Evolutionary conservation across 2,329 filamentous ascomycete genomes (phyloP).

Genomic region (Calonectria ilicicola): DNA sequence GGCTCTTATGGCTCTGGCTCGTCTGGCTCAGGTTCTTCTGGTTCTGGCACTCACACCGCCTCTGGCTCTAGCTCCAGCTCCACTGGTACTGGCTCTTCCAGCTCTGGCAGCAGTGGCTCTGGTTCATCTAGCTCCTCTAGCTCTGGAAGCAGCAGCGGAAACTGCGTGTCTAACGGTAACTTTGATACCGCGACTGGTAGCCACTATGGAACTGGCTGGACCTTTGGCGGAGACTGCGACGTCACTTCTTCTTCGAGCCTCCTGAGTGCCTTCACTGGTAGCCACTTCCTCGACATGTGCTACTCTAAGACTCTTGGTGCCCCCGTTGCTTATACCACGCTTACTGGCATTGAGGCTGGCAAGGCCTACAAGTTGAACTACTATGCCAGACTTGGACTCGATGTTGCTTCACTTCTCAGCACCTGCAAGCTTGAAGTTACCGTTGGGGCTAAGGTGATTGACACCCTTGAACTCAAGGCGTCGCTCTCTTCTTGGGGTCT

Average conservation of each 20-base stretch:
- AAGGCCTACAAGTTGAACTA: background rate
- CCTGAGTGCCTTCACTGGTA: background rate
- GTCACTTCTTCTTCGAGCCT: background rate
- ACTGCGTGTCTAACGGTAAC: background rate
- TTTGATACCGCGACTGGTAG: background rate
- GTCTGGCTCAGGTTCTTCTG: background rate
- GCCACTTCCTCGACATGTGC: background rate
- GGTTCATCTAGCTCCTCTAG: background rate
- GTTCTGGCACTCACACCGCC: background rate
- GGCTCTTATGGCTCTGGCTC: background rate
- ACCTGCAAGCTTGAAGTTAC: background rate
- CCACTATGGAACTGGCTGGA: background rate
- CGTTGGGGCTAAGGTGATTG: background rate
- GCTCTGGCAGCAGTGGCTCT: background rate
- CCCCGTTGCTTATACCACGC: background rate
- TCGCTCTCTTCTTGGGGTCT: background rate
- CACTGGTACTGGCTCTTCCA: background rate
- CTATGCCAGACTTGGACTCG: background rate
- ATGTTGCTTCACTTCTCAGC: background rate
- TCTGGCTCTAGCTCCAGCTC: background rate
- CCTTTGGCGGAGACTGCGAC: background rate
- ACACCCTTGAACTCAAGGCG: background rate
- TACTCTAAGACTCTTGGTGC: background rate
- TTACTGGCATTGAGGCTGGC: background rate
- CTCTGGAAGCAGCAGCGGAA: background rate